Evolutionary conservation across 2,329 filamentous ascomycete genomes (phyloP).

Genomic region (Juglanconis sp.): DNA sequence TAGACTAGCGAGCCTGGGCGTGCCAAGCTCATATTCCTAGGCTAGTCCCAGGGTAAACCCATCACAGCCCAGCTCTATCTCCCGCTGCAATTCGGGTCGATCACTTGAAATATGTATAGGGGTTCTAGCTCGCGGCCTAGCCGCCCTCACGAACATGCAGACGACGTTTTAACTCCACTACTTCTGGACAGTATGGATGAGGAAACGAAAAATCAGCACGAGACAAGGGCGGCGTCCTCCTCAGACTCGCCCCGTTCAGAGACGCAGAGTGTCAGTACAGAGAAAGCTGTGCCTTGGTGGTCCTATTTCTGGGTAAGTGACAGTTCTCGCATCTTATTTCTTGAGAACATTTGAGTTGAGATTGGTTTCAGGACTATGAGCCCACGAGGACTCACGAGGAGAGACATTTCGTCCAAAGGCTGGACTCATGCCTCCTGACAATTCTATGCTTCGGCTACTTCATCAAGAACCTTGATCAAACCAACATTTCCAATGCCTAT

Average conservation of each 20-base stretch:
- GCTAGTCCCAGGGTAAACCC: neutral
- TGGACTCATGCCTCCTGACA: slow-evolving; percentile 33
- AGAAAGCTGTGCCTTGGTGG: slow-evolving; percentile 12
- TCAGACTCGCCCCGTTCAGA: neutral
- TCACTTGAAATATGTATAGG: slow-evolving; percentile 5
- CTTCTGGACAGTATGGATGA: slow-evolving; percentile 12
- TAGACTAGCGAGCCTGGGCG: neutral
- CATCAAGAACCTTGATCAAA: slow-evolving; percentile 35
- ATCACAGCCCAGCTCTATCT: neutral
- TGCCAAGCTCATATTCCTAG: slow-evolving; percentile 3
- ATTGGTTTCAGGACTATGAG: slow-evolving; percentile 13
- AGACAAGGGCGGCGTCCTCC: neutral
- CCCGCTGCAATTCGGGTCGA: neutral
- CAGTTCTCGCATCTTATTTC: neutral
- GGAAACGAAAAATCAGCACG: slow-evolving; percentile 10
- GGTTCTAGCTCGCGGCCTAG: neutral
- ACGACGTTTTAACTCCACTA: slow-evolving; percentile 7
- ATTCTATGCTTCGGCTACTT: slow-evolving; percentile 36
- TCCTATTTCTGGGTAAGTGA: slow-evolving; percentile 16
- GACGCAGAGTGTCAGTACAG: neutral
- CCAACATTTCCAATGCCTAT: slow-evolving; percentile 35
- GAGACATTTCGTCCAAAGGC: slow-evolving; percentile 30
- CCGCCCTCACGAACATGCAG: neutral
- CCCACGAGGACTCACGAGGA: slow-evolving; percentile 27
- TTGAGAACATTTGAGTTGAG: neutral